Conservation (phyloP, 345 rosid species). For the Capsella bursapastoris region DNA sequence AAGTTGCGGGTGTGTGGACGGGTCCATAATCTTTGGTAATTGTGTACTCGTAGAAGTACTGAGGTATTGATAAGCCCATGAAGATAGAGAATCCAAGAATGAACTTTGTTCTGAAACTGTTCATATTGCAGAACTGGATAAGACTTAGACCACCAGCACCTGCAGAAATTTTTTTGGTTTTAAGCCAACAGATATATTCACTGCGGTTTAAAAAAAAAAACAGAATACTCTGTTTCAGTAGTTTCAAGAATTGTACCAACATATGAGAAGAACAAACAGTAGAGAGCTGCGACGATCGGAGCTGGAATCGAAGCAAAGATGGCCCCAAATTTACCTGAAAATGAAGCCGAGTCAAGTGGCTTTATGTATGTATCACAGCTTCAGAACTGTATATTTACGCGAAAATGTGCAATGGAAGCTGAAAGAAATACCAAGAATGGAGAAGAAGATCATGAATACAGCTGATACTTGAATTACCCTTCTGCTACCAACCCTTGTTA, state of each 20-base stretch:
- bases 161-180: constrained; percentile 22
- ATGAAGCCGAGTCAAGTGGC: neutral
- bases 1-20: constrained; percentile 59
- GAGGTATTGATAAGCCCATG: constrained; percentile 79
- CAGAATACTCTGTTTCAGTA: neutral
- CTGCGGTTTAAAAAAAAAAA: neutral
- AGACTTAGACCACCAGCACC: constrained; percentile 76
- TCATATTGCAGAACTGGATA: constrained; percentile 83
- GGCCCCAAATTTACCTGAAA: constrained; percentile 83
- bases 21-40: constrained; percentile 51
- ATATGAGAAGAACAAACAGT: constrained; percentile 77
- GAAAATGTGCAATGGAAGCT: too few relatives aligned
- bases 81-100: constrained; percentile 82
- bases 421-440: constrained; percentile 49
- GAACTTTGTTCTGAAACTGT: constrained; percentile 78
- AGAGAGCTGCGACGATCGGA: constrained; percentile 75
- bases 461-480: constrained; percentile 91
- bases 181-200: neutral
- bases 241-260: constrained; percentile 57
- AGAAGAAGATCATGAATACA: constrained; percentile 91
- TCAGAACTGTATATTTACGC: neutral
- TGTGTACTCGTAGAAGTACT: constrained; percentile 78
- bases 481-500: constrained; percentile 84
- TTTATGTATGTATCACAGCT: neutral
- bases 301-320: constrained; percentile 87